Evolutionary conservation across 306 rosid species (phyloP).

Genomic region (Citrullus colocynthis): DNA sequence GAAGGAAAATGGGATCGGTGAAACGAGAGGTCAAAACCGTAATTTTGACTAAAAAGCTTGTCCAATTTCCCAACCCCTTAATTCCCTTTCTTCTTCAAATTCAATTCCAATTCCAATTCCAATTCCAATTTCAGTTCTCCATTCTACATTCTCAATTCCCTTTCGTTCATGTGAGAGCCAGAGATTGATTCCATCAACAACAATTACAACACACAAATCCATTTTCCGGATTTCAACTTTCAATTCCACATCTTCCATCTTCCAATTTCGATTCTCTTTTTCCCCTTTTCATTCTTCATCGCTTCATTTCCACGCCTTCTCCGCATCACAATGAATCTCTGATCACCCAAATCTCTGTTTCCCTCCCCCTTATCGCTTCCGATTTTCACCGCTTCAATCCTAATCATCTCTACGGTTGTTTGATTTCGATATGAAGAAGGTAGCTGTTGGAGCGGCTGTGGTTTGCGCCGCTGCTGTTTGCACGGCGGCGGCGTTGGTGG

Average conservation of each 20-base stretch:
- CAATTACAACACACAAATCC: not conserved
- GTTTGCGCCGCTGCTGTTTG: conserved; percentile 65
- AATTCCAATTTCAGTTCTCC: too few relatives aligned
- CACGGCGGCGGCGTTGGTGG: conserved; percentile 72
- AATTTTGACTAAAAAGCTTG: not conserved
- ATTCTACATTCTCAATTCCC: too few relatives aligned
- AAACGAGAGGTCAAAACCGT: not conserved
- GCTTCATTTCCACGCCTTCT: not conserved
- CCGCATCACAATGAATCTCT: not conserved
- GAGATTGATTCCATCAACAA: too few relatives aligned
- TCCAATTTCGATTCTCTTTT: not conserved
- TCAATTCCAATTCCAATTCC: not conserved
- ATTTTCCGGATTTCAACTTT: not conserved
- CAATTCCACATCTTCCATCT: not conserved
- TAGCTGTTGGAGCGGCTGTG: conserved; percentile 43
- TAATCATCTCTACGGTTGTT: not conserved
- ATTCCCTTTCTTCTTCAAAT: not conserved
- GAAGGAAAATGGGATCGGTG: not conserved
- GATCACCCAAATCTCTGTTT: not conserved
- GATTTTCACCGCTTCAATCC: not conserved
- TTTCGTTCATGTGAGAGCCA: not conserved
- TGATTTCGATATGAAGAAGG: conserved; percentile 48
- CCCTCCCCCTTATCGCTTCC: not conserved
- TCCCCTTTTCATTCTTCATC: not conserved
- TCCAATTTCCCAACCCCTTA: not conserved